Percentiles rank a stretch among this genome's conserved stretches.
These are phyloP conservation scores for Bipolaris zeicola DNA, from an alignment of 2,329 filamentous ascomycete species.

Conservation along the genomic window DNA sequence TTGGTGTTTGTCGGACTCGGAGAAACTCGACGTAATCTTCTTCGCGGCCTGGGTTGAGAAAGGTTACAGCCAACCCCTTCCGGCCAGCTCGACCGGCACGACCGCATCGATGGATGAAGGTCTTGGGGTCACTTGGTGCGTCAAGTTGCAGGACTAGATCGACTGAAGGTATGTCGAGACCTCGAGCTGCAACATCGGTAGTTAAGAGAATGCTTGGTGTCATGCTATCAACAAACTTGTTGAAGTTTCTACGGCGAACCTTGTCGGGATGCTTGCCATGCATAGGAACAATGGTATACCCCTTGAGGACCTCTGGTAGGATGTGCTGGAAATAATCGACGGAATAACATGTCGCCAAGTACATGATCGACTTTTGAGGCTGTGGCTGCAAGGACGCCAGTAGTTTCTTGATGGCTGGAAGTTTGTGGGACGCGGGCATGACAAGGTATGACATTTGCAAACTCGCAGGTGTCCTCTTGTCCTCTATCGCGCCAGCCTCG, in stretches of 20 bases:
- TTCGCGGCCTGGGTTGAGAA: conserved; percentile 82
- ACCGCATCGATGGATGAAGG: conserved; percentile 70
- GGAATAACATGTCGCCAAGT: conserved; percentile 89
- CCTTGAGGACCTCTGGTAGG: conserved; percentile 72
- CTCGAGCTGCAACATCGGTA: conserved; percentile 88
- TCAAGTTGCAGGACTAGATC: conserved; percentile 91
- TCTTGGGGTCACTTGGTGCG: conserved; percentile 84
- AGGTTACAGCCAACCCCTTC: conserved; percentile 80
- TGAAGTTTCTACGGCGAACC: conserved; percentile 86
- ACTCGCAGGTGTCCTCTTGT: conserved; percentile 87
- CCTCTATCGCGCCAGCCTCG: conserved; percentile 68
- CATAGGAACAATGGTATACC: conserved; percentile 75
- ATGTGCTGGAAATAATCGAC: conserved; percentile 93
- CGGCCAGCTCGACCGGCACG: conserved; percentile 67
- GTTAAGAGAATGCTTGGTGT: conserved; percentile 83
- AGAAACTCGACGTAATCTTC: conserved; percentile 90
- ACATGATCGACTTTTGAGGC: conserved; percentile 86
- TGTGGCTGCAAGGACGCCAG: conserved; percentile 71
- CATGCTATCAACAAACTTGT: conserved; percentile 74
- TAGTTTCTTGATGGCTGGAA: conserved; percentile 74
- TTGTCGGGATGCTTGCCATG: conserved; percentile 92
- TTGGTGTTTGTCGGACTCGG: conserved; percentile 83
- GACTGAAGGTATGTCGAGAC: conserved; percentile 88
- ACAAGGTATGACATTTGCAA: conserved; percentile 88
- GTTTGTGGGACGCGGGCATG: conserved; percentile 76